phyloP scores from a whole-genome alignment of 2,329 filamentous ascomycete species.

The Elsinoe batatas region DNA sequence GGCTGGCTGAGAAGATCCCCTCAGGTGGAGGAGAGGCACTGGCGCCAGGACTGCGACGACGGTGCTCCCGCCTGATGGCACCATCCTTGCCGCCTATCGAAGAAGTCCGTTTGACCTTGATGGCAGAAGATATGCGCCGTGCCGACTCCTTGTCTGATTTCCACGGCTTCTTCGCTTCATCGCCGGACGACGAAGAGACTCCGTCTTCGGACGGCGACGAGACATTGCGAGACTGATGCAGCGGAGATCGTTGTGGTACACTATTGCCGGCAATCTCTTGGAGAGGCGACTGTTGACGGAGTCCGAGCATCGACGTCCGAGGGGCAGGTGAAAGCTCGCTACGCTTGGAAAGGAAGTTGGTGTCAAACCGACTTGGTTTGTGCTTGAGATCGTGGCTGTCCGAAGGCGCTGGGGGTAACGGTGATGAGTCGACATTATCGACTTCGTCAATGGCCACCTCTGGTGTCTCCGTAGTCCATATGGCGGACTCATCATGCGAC shows the following conservation, averaged over 20 bases:
- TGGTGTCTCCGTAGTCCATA: conserved; percentile 9
- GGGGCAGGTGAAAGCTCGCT: conserved; percentile 38
- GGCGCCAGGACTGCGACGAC: conserved; percentile 46
- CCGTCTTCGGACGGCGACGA: conserved; percentile 21
- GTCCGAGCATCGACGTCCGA: conserved; percentile 49
- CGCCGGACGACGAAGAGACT: conserved; percentile 19
- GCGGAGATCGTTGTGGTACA: conserved; percentile 24
- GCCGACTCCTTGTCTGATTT: conserved; percentile 21
- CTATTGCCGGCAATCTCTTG: conserved; percentile 37
- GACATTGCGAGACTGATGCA: conserved; percentile 28
- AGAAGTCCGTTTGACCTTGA: conserved; percentile 38
- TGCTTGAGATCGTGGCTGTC: conserved; percentile 51
- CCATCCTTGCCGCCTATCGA: conserved; percentile 29
- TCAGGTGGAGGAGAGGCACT: conserved; percentile 43
- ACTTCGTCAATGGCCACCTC: conserved; percentile 7
- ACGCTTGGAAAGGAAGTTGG: conserved; percentile 71
- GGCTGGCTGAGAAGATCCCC: conserved; percentile 52
- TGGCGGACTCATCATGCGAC: neutral
- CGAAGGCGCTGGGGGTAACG: conserved; percentile 46
- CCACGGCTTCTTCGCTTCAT: conserved; percentile 17
- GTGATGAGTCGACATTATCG: conserved; percentile 41
- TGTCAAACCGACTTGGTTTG: conserved; percentile 62
- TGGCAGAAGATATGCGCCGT: conserved; percentile 34
- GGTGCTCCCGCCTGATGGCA: conserved; percentile 27
- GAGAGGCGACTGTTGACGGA: conserved; percentile 39